Evolutionary conservation across 257 asterid species (phyloP), one percentile per base, ranked within the genome.

Genomic region (Fraxinus quadrangulata): DNA sequence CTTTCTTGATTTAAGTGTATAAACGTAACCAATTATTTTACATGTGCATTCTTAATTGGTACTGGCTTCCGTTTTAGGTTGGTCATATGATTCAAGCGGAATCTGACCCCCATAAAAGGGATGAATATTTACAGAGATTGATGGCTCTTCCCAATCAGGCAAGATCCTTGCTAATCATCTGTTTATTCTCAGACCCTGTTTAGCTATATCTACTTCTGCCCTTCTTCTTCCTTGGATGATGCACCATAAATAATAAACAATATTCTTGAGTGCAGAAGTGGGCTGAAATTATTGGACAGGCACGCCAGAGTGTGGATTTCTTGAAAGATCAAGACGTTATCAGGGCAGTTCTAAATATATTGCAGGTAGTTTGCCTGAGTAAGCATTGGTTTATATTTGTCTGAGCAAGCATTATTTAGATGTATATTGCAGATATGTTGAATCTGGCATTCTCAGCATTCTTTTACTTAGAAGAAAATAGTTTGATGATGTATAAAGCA

Each of bases 121-220:
- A 90, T 54, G 98, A 96, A 82, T 93, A 90, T 84, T 77, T 96
- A 80, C 92, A 85, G 86, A 89, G 97, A 86, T 87, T 96, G 89
- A 96, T 96, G 99, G 88, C 80, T 51, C 97, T 92, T 82, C 99
- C 99, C 75, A 93, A 96, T 81, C 98, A 89, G 90, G 99, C 84
- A 84, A 73, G 78, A 45, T 75, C 70, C 67, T 61, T 49, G 49
- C 3, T 47, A 49, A 21, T 72, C 78, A 42, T 70, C 21, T 77
- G 42, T 59, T 77, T 79, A 49, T 59, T 59, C 23, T 75, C 13
- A 56, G 31, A 65, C 14, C 72, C 66, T 74, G 11, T 63, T 71
- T 67, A 2, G 63, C 67, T 7, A n/a, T 59, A 30, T 59, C 28
- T 19, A 6, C 13, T 59, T 59, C 31, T 16, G 28, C 70, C 19